Evolutionary conservation across 805 yeast genomes (phyloP), one percentile per base, ranked within the genome.

Genomic region (Zygosaccharomyces siamensis): DNA sequence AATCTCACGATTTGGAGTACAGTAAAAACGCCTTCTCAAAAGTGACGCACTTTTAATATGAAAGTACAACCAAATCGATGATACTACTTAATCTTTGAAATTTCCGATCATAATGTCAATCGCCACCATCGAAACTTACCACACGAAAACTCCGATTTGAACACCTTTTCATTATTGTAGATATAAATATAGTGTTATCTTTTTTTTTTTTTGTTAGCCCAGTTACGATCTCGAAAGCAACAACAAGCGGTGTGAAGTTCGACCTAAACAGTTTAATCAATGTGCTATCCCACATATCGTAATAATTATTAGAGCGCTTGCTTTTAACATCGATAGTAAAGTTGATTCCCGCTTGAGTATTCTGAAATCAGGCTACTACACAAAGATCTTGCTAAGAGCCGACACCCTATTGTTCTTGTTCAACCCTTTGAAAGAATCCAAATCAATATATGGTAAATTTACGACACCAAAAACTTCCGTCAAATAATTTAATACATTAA

Each of bases 41-140:
- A 41, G 78, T 80, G 75, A 80, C 80, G 83, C 52, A 74, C 10
- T 62, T 63, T 26, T 80, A 81, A 18, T 18, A 18, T 18, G 62
- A 72, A 71, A 21, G 86, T 81, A 55, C 84, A 80, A 21, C 86
- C 92, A n/a, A 97, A 90, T 70, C 90, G 66, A 72, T 46, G 60
- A 68, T 47, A 72, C 72, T 49, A 53, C 14, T 59, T 77, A 36
- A 47, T 78, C 12, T 53, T 18, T 18, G 20, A 18, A 18, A 18
- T 18, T 18, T 18, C 53, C 71, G 2, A 65, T 76, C 38, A 63
- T 74, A 64, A 73, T 62, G 48, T 64, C 59, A 16, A 54, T 75
- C 16, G 47, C 65, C 0, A 66, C 72, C 37, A 71, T 73, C 8
- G 49, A 64, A 37, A 59, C 71, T 12, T 76, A 73, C 53, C 78